phyloP scores from a whole-genome alignment of 176 grass and related monocot genomes.

The Tillandsia fasciculata region DNA sequence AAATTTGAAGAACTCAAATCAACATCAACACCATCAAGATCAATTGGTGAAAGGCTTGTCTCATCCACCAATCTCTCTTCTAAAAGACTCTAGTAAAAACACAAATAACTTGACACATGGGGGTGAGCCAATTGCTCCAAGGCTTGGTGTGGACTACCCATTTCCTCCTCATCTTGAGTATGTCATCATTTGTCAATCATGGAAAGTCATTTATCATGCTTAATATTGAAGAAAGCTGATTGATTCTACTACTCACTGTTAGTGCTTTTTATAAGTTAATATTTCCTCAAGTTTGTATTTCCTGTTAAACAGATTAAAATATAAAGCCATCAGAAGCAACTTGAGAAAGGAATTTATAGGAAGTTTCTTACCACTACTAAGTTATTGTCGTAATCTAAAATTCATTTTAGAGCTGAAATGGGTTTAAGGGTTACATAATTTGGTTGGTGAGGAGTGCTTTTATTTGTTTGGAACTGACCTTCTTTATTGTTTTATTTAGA shows the following conservation, averaged over 20 bases:
- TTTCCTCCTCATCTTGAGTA: slow-evolving; percentile 95
- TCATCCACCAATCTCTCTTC: slow-evolving; percentile 20
- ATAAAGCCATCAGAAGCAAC: no score
- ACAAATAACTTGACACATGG: slow-evolving; percentile 28
- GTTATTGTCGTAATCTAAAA: no score
- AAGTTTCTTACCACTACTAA: no score
- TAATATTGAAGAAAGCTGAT: slow-evolving; percentile 2
- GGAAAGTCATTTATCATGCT: neutral
- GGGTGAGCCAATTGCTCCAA: slow-evolving; percentile 66
- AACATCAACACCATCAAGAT: slow-evolving; percentile 39
- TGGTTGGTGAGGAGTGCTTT: no score
- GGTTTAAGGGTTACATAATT: no score
- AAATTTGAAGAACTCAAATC: slow-evolving; percentile 31
- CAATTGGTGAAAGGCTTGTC: slow-evolving; percentile 14
- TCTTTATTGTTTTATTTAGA: no score
- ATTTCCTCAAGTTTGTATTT: no score
- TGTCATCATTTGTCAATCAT: slow-evolving; percentile 6
- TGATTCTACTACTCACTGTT: neutral
- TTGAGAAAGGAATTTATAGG: no score
- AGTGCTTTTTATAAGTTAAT: no score
- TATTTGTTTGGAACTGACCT: no score
- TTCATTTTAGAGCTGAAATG: no score
- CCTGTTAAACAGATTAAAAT: no score
- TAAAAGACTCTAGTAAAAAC: slow-evolving; percentile 29
- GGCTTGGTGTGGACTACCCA: slow-evolving; percentile 78